Evolutionary conservation across 352 stramenopile genomes (phyloP).

Genomic region (Elongisporangium anandrum): DNA sequence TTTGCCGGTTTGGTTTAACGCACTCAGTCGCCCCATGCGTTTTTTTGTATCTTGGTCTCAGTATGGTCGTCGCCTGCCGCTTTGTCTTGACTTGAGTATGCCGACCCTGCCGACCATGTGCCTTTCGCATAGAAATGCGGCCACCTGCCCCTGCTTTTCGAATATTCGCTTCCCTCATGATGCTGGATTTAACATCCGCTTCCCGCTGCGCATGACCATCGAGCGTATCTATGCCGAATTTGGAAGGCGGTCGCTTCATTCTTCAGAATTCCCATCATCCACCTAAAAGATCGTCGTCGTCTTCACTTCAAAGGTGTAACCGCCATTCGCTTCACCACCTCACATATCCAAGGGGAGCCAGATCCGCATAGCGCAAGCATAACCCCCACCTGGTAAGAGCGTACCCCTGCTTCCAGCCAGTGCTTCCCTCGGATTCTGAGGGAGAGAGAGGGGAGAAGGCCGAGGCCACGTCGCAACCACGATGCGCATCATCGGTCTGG

Average conservation of each 20-base stretch:
- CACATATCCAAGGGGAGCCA: background rate
- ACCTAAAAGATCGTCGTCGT: background rate
- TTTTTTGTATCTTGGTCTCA: background rate
- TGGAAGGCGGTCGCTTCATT: background rate
- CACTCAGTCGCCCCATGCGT: background rate
- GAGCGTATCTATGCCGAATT: background rate
- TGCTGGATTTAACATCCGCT: background rate
- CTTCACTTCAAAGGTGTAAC: background rate
- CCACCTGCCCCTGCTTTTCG: background rate
- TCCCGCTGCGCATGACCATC: background rate
- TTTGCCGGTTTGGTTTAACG: background rate
- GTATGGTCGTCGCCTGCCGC: background rate
- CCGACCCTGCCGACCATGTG: background rate
- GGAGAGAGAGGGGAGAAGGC: conserved; percentile 1
- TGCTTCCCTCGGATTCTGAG: background rate
- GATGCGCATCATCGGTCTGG: background rate
- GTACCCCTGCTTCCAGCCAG: background rate
- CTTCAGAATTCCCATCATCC: background rate
- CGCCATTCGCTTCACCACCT: background rate
- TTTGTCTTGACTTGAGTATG: background rate
- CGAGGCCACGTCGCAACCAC: background rate
- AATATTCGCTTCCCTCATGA: background rate
- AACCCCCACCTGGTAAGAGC: background rate
- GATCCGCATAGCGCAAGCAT: background rate
- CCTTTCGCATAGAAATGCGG: background rate